Percentiles rank a stretch among this genome's conserved stretches.
Conservation (phyloP, 192 early-diverging fungal genomes). For the Entomortierella parvispora region DNA sequence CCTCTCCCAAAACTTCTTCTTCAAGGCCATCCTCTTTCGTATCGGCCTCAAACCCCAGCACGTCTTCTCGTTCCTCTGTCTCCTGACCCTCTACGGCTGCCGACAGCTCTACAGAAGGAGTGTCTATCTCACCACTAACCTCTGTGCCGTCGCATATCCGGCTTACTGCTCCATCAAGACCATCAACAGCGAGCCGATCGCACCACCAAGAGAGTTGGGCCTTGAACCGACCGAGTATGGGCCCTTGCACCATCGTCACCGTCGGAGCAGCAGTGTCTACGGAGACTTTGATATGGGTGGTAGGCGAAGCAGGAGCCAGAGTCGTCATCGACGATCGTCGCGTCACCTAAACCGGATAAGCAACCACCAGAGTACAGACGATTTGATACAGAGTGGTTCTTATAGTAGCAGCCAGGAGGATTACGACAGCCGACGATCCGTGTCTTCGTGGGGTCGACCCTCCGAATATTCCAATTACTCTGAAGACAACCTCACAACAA, state of each 20-base stretch:
- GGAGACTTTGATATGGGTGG: slow-evolving; percentile 11
- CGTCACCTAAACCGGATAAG: slow-evolving; percentile 22
- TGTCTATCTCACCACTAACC: slow-evolving; percentile 54
- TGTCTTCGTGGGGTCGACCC: slow-evolving; percentile 42
- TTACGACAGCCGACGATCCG: slow-evolving; percentile 16
- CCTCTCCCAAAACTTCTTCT: slow-evolving; percentile 37
- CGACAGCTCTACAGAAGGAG: slow-evolving; percentile 52
- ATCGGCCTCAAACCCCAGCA: slow-evolving; percentile 49
- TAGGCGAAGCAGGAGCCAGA: not conserved
- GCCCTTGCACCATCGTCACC: slow-evolving; percentile 3
- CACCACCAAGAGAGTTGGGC: slow-evolving; percentile 22
- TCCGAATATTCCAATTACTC: slow-evolving; percentile 44
- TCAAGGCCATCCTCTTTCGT: slow-evolving; percentile 34
- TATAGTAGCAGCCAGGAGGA: slow-evolving; percentile 46
- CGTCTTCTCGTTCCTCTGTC: slow-evolving; percentile 38
- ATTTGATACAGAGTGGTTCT: slow-evolving; percentile 14
- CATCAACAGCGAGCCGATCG: slow-evolving; percentile 50
- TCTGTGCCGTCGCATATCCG: slow-evolving; percentile 63
- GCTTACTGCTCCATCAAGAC: slow-evolving; percentile 57
- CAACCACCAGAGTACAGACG: slow-evolving; percentile 13
- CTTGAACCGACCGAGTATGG: slow-evolving; percentile 39
- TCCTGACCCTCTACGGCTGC: slow-evolving; percentile 25
- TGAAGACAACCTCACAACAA: slow-evolving; percentile 25
- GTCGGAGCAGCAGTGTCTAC: slow-evolving; percentile 21
- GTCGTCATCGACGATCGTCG: not conserved